These are phyloP conservation scores for Davidsoniella neocaledoniae DNA, from an alignment of 2,329 filamentous ascomycete genomes.

Conservation along the genomic window DNA sequence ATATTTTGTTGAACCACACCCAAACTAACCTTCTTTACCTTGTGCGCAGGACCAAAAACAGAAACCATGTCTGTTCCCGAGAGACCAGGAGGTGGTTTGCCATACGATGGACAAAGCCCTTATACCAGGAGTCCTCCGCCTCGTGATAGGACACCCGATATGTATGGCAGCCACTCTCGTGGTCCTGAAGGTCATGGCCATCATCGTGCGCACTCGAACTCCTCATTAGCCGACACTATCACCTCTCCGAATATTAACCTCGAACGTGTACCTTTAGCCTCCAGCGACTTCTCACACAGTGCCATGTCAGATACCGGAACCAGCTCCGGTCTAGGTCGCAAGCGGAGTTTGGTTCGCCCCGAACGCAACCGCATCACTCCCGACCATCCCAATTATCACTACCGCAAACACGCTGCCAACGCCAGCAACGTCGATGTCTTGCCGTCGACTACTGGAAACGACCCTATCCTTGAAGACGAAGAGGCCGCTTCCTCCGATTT, in stretches of 20 bases:
- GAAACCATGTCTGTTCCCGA: conserved; percentile 42
- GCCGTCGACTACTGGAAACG: conserved; percentile 83
- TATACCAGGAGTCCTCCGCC: conserved; percentile 55
- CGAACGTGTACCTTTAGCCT: conserved; percentile 40
- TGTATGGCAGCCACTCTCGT: conserved; percentile 46
- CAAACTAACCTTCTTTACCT: conserved; percentile 1
- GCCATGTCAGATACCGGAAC: conserved; percentile 12
- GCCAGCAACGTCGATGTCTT: conserved; percentile 82
- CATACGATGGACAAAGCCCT: conserved; percentile 42
- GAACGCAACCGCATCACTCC: conserved; percentile 73
- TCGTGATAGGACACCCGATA: conserved; percentile 47
- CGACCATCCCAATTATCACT: conserved; percentile 89
- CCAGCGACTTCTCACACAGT: conserved; percentile 21
- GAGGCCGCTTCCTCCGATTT: conserved; percentile 34
- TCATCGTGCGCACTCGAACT: conserved; percentile 39
- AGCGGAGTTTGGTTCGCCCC: conserved; percentile 76
- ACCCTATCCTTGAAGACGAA: conserved; percentile 70
- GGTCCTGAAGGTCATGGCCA: conserved; percentile 27
- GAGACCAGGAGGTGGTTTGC: conserved; percentile 46
- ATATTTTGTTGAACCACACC: not conserved
- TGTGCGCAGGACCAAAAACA: conserved; percentile 7
- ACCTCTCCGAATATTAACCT: conserved; percentile 35
- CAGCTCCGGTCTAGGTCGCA: conserved; percentile 38
- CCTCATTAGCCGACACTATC: conserved; percentile 42
- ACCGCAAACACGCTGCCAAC: conserved; percentile 82